Conservation (phyloP, 768 basidiomycete species). For the Naganishia vishniacii region DNA sequence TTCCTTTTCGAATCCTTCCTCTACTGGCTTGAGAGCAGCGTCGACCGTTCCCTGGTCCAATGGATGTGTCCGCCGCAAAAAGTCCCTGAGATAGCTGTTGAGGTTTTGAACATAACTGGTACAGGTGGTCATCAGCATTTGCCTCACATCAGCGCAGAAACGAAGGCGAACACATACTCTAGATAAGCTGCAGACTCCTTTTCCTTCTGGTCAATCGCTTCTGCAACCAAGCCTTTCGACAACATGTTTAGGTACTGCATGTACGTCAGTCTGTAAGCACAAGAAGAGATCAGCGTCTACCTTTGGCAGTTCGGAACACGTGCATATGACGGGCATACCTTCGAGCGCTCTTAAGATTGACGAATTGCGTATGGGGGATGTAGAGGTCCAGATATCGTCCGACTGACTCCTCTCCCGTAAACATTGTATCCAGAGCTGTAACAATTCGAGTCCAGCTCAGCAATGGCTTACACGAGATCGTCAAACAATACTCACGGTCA, state of each 20-base stretch:
- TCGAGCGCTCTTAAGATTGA: conserved; percentile 73
- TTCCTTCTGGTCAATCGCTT: conserved; percentile 41
- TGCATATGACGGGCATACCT: conserved; percentile 17
- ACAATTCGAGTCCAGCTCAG: neutral
- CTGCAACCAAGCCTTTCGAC: conserved; percentile 58
- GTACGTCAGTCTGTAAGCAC: conserved; percentile 62
- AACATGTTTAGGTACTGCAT: conserved; percentile 87
- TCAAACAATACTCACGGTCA: conserved; percentile 64
- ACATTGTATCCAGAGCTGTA: conserved; percentile 55
- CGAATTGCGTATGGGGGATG: conserved; percentile 76
- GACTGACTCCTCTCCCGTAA: conserved; percentile 92
- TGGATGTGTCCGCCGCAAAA: conserved; percentile 76
- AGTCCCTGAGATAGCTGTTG: conserved; percentile 77
- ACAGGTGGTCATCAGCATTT: neutral
- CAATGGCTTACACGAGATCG: neutral
- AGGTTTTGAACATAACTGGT: conserved; percentile 75
- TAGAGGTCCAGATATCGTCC: conserved; percentile 94
- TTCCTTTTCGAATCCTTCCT: conserved; percentile 64
- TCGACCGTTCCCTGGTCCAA: conserved; percentile 62
- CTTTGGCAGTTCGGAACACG: neutral
- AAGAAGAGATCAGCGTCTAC: conserved; percentile 47
- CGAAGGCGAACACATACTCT: conserved; percentile 21
- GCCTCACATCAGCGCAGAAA: neutral
- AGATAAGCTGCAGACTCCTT: conserved; percentile 42
- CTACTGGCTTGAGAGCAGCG: conserved; percentile 60